Base-by-base conservation (phyloP, 352 stramenopile genomes). In the Pilasporangium apinafurcum region DNA sequence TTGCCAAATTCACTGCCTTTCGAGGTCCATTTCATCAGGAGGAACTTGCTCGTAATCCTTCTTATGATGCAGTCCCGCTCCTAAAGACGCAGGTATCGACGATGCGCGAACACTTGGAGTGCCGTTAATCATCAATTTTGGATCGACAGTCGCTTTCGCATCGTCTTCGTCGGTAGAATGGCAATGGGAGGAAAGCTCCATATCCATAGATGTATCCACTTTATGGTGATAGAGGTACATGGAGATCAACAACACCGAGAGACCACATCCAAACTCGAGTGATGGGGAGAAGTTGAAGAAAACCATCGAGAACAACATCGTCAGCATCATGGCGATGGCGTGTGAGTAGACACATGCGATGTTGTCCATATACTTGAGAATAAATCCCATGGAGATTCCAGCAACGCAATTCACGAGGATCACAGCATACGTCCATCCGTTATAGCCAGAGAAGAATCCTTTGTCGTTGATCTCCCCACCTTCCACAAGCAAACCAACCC, bases 191-290 rank as follows among this genome's bases (percentile, higher is more conserved):
- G n/a, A n/a, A n/a, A n/a, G n/a, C n/a, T n/a, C n/a, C n/a, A n/a
- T n/a, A n/a, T n/a, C n/a, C 27, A 14, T 25, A n/a, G 47, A 35
- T 32, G 44, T 43, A 31, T 72, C 57, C 30, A 79, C 37, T 54
- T 78, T 74, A 54, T 89, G 73, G 62, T 94, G 82, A 52, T 94
- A 94, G 36, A 94, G 70, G 39, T 94, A 94, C 74, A 92, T 92
- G 43, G 82, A 92, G 39, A 92, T 81, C 45, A 92, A 56, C 13
- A 89, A 59, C 25, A 92, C 80, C 12, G 63, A 68, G 27, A 94
- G 68, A 0, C 82, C 82, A 33, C 82, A 94, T 21, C 56, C 68
- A 50, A 94, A 94, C 52, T 94, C 80, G 44, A 92, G 71, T 40
- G 82, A 87, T 28, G 77, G 77, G 14, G 72, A 69, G 44, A 94